Evolutionary conservation across 805 yeast genomes (phyloP), one percentile per base, ranked within the genome.

Genomic region (Candida pseudofarinosa): DNA sequence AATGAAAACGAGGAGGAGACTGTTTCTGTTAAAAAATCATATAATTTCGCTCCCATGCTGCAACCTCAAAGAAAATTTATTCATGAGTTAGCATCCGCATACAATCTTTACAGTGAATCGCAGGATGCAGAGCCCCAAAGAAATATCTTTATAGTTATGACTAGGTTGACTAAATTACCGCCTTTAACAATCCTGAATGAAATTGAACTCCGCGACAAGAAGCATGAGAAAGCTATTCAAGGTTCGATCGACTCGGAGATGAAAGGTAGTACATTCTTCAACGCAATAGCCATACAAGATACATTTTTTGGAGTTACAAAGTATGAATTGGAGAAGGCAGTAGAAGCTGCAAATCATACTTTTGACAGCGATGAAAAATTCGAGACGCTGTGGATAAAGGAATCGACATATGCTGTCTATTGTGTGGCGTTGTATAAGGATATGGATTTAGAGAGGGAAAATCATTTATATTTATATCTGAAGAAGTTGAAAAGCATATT

Each of bases 71-170:
- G 97, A 37, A 68, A 69, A 47, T 88, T 88, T 55, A 63, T 89
- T 19, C 91, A 82, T 54, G 80, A 79, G 40, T 54, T 89, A 33
- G 83, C 89, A 0, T 77, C 71, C 19, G 62, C 79, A 0, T 88
- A 69, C 57, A 67, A 73, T 10, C 53, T 88, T 10, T 80, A 76
- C 51, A 69, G 84, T 0, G 89, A 85, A 53, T 77, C 90, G 1
- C 93, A 86, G 47, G 96, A 87, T 59, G 78, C 77, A 2, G 96
- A 88, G 50, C 96, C 96, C 0, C 71, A 78, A 40, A 62, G 96
- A 46, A 77, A 84, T 8, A 91, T 88, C 0, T 81, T 77, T 49
- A 71, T 88, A n/a, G 69, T 62, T 26, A 52, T 67, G 5, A 63
- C 71, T 1, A 47, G 53, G n/a, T 41, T 52, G 4, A 56, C 70